These are phyloP conservation scores for Podosphaera fusca DNA, from an alignment of 2,329 filamentous ascomycete genomes.

Conservation along the genomic window DNA sequence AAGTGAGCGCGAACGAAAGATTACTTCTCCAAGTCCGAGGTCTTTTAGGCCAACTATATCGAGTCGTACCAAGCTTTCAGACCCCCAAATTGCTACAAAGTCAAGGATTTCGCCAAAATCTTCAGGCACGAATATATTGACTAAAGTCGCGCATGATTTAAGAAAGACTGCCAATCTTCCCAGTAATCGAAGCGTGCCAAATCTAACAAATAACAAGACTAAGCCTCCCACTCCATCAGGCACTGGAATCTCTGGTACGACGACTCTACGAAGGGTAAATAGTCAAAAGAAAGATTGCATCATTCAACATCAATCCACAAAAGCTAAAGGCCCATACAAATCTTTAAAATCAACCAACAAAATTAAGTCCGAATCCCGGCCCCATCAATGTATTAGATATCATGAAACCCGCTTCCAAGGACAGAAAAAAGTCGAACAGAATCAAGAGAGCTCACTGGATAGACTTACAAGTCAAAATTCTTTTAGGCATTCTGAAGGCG, in stretches of 20 bases:
- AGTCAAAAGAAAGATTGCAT: not conserved
- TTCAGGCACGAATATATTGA: not conserved
- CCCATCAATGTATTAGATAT: not conserved
- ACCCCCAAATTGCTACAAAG: not conserved
- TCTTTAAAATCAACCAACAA: not conserved
- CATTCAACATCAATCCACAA: not conserved
- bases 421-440: not conserved
- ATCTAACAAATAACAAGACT: not conserved
- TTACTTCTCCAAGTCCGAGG: not conserved
- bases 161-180: not conserved
- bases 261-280: not conserved
- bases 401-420: not conserved
- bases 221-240: not conserved
- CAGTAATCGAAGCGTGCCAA: not conserved
- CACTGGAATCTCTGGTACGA: not conserved
- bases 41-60: not conserved
- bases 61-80: not conserved
- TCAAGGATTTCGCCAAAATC: not conserved
- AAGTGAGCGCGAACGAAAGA: not conserved
- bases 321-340: slow-evolving; percentile 9
- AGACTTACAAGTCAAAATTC: not conserved
- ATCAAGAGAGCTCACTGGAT: not conserved
- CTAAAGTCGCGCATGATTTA: not conserved
- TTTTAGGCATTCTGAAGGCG: not conserved
- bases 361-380: not conserved